phyloP scores from a whole-genome alignment of 2,329 filamentous ascomycete genomes.

The Apiospora phragmitis region DNA sequence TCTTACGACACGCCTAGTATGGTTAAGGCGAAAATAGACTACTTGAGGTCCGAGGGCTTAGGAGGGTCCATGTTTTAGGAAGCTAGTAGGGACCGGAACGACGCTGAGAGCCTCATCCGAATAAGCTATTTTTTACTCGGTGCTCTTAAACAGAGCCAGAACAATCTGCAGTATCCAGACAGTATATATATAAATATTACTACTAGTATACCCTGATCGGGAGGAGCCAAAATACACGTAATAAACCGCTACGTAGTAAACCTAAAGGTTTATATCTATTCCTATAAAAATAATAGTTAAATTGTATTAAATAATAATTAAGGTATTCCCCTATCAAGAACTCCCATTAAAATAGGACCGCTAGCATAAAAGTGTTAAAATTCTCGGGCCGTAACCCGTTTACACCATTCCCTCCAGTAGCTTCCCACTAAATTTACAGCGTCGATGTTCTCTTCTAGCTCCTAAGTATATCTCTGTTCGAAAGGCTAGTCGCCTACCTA shows the following conservation, averaged over 20 bases:
- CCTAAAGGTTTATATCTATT: not conserved
- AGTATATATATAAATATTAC: constrained; percentile 57
- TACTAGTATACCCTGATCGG: constrained; percentile 10
- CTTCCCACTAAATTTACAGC: not conserved
- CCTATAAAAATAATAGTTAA: not conserved
- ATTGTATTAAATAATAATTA: not conserved
- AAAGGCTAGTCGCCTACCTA: not conserved
- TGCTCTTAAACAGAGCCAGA: constrained; percentile 42
- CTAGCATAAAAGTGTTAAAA: not conserved
- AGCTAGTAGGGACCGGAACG: constrained; percentile 65
- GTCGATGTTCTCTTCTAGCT: not conserved
- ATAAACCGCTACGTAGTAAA: not conserved
- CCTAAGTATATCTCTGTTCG: not conserved
- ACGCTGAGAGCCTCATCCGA: constrained; percentile 60
- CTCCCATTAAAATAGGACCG: not conserved
- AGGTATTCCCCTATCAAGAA: not conserved
- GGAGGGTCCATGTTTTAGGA: constrained; percentile 90
- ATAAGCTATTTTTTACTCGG: constrained; percentile 43
- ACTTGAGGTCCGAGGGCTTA: constrained; percentile 61
- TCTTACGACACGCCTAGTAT: constrained; percentile 69
- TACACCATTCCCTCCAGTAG: not conserved
- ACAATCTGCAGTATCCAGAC: constrained; percentile 52
- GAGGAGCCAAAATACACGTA: not conserved
- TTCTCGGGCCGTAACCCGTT: not conserved
- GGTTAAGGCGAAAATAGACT: constrained; percentile 62